phyloP scores from a whole-genome alignment of 257 asterid species.

The Ocimum tenuiflorum region DNA sequence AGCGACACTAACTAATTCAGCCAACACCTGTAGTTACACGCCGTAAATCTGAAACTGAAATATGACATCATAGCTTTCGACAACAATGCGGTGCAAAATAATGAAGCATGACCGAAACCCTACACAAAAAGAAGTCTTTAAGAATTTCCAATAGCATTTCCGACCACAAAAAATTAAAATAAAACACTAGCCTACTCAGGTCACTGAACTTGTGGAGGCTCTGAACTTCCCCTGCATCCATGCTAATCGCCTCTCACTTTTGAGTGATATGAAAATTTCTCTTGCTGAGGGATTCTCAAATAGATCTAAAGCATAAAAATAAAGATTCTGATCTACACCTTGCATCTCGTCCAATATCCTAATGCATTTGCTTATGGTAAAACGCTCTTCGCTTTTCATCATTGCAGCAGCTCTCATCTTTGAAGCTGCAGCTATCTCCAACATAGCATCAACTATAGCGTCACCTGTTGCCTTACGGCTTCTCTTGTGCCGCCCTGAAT shows the following conservation, averaged over 20 bases:
- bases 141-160: slow-evolving; percentile 7
- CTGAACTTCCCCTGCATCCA: slow-evolving; percentile 76
- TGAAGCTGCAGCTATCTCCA: slow-evolving; percentile 90
- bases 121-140: background rate
- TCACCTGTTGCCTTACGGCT: slow-evolving; percentile 87
- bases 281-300: slow-evolving; percentile 69
- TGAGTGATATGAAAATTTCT: slow-evolving; percentile 66
- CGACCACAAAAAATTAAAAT: slow-evolving; percentile 4
- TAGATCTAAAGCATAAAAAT: slow-evolving; percentile 72
- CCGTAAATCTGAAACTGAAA: background rate
- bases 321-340: slow-evolving; percentile 63
- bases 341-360: slow-evolving; percentile 77
- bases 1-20: background rate
- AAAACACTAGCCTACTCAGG: slow-evolving; percentile 26
- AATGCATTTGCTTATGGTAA: slow-evolving; percentile 78
- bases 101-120: too few relatives aligned
- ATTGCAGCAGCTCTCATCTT: slow-evolving; percentile 88
- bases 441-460: slow-evolving; percentile 92
- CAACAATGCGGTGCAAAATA: background rate
- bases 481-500: slow-evolving; percentile 68
- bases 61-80: background rate
- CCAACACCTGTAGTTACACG: background rate
- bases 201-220: slow-evolving; percentile 48
- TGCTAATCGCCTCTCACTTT: slow-evolving; percentile 57
- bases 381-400: slow-evolving; percentile 70